Evolutionary conservation across 1,284 basidiomycete species (phyloP).

Genomic region (Ustilago curta): DNA sequence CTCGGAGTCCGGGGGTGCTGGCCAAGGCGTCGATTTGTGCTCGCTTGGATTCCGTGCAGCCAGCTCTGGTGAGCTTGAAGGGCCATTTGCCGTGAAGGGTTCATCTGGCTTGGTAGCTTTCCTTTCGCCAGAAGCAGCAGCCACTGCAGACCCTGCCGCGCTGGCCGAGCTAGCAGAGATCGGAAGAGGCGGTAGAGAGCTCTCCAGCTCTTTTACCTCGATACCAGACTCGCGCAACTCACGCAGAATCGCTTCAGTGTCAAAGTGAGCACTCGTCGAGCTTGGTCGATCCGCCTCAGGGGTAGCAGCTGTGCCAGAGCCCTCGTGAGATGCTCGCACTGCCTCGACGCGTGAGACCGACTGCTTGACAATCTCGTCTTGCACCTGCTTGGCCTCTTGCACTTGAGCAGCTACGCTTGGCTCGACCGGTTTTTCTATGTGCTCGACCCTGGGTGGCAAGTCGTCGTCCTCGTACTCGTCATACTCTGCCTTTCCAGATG

Average conservation of each 20-base stretch:
- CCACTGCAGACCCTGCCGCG: neutral
- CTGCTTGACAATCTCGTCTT: constrained; percentile 43
- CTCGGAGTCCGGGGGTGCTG: neutral
- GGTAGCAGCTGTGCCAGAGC: constrained; percentile 28
- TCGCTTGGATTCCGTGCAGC: neutral
- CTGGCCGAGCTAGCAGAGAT: constrained; percentile 29
- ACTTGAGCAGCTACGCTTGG: constrained; percentile 10
- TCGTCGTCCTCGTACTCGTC: constrained; percentile 63
- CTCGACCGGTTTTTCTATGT: constrained; percentile 2
- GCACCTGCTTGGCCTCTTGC: constrained; percentile 32
- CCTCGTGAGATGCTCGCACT: constrained; percentile 34
- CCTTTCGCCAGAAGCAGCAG: neutral
- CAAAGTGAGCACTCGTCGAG: constrained; percentile 47
- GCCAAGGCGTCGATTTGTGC: neutral
- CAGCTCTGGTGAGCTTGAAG: neutral
- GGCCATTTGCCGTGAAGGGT: neutral
- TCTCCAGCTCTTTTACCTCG: constrained; percentile 61
- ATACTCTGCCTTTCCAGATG: constrained; percentile 27
- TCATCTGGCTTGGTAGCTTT: neutral
- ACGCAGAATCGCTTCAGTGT: constrained; percentile 61
- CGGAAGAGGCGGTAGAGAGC: constrained; percentile 58
- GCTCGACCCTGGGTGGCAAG: constrained; percentile 53
- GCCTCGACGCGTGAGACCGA: constrained; percentile 37
- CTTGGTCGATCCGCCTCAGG: constrained; percentile 47
- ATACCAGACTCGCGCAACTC: constrained; percentile 62